These are phyloP conservation scores for Cryptosporidium viatorum DNA, from an alignment of 169 alveolate genomes.

Conservation along the genomic window DNA sequence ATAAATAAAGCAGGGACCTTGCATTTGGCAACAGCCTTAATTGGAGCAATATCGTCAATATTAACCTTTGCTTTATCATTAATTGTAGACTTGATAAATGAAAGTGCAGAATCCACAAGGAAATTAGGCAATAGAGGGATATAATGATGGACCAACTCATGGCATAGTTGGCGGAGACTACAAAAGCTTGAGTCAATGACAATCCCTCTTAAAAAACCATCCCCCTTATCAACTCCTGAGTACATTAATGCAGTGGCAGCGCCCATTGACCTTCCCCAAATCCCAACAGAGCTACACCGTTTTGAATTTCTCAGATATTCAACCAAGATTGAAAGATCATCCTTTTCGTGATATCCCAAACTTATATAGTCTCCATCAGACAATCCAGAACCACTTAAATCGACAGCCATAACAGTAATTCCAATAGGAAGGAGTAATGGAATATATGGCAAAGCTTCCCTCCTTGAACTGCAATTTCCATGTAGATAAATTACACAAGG, in stretches of 20 bases:
- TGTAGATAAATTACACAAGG: slow-evolving; percentile 94
- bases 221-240: slow-evolving; percentile 83
- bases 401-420: slow-evolving; percentile 90
- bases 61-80: slow-evolving; percentile 85
- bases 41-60: slow-evolving; percentile 85
- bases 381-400: slow-evolving; percentile 90
- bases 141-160: slow-evolving; percentile 76
- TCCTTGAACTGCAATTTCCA: slow-evolving; percentile 92
- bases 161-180: slow-evolving; percentile 78
- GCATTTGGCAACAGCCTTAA: slow-evolving; percentile 84
- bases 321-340: slow-evolving; percentile 87
- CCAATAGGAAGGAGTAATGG: slow-evolving; percentile 86
- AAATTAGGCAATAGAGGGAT: slow-evolving; percentile 36
- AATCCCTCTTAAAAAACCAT: slow-evolving; percentile 91
- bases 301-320: slow-evolving; percentile 85
- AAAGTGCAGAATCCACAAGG: slow-evolving; percentile 65
- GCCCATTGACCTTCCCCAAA: slow-evolving; percentile 96
- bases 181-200: slow-evolving; percentile 90
- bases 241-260: slow-evolving; percentile 93
- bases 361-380: slow-evolving; percentile 87
- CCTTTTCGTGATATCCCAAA: slow-evolving; percentile 91
- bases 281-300: slow-evolving; percentile 89
- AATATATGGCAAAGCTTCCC: slow-evolving; percentile 89
- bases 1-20: slow-evolving; percentile 88
- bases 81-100: slow-evolving; percentile 76